Conservation (phyloP, 2,329 filamentous ascomycete species). For the Xylariomycetidae sp. region DNA sequence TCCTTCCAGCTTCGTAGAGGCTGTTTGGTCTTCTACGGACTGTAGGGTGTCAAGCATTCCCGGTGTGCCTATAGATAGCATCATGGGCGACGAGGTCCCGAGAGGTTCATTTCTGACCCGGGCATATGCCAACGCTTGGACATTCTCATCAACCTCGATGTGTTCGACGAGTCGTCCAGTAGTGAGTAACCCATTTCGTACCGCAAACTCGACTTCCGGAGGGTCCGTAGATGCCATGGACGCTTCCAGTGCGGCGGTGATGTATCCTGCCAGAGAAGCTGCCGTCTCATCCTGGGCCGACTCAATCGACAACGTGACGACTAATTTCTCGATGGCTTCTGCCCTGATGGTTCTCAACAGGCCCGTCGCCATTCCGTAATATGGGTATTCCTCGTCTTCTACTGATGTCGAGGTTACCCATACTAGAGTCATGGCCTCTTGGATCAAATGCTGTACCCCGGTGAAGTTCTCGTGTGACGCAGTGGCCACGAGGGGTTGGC, state of each 20-base stretch:
- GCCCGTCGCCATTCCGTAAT: neutral
- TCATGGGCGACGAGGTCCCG: neutral
- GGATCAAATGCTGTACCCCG: neutral
- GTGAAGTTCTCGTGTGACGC: neutral
- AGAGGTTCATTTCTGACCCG: neutral
- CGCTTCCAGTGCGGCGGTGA: neutral
- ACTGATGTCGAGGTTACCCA: neutral
- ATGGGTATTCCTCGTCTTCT: neutral
- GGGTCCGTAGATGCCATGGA: neutral
- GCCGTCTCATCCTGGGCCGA: neutral
- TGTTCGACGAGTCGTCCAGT: neutral
- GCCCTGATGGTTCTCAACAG: neutral
- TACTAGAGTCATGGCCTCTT: neutral
- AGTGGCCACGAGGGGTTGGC: neutral
- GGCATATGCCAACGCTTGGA: neutral
- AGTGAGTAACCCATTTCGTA: neutral
- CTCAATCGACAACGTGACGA: neutral
- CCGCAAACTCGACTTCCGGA: neutral
- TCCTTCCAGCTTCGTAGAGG: neutral
- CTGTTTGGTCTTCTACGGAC: constrained; percentile 3
- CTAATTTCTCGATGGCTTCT: neutral
- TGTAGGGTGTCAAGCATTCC: constrained; percentile 8
- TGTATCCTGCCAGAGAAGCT: neutral
- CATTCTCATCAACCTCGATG: neutral
- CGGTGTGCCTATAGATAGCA: neutral